Percentiles rank a stretch among this genome's conserved stretches.
phyloP scores from a whole-genome alignment of 306 rosid genomes.

The Medicago truncatula region MtrunA17r5.0-ANR NC_053045.1:17885501-17886000 shows the following conservation, averaged over 20 bases:
- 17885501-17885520: conserved; percentile 51
- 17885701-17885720: too few species aligned
- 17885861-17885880: conserved; percentile 23
- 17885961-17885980: too few species aligned
- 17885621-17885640: conserved; percentile 62
- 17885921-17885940: conserved; percentile 44
- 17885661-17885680: conserved; percentile 60
- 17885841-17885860: conserved; percentile 23
- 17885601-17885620: conserved; percentile 72
- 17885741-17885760: background rate
- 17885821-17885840: conserved; percentile 27
- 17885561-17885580: conserved; percentile 81
- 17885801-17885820: conserved; percentile 29
- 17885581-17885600: conserved; percentile 94
- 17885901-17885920: conserved; percentile 33
- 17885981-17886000: too few species aligned
- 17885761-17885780: too few species aligned
- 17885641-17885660: conserved; percentile 50
- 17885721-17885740: too few species aligned
- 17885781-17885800: background rate
- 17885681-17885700: background rate
- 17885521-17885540: conserved; percentile 79
- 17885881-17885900: background rate
- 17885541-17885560: conserved; percentile 87
- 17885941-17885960: background rate